Conservation (phyloP, 371 early-diverging fungal genomes). For the Synchytrium microbalum region DNA sequence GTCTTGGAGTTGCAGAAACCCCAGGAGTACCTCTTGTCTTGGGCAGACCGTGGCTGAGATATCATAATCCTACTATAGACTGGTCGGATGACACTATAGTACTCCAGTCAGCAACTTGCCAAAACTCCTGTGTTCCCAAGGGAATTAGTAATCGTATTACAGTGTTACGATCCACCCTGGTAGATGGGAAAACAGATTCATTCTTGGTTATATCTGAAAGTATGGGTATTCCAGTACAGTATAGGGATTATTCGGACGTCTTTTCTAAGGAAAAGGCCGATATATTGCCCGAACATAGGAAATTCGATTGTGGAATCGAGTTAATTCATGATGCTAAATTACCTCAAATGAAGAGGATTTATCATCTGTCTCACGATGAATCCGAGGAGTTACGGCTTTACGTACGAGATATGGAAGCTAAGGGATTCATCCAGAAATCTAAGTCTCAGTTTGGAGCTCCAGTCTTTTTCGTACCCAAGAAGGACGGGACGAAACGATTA, state of each 20-base stretch:
- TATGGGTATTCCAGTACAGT: neutral
- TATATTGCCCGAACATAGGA: neutral
- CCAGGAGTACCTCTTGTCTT: neutral
- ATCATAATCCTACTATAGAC: neutral
- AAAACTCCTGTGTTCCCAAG: no score
- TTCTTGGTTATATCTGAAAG: neutral
- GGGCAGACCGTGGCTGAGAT: neutral
- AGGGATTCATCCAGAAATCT: constrained; percentile 1
- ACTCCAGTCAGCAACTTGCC: neutral
- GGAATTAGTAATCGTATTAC: neutral
- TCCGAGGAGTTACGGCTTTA: neutral
- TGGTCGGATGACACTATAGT: neutral
- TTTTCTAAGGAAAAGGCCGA: neutral
- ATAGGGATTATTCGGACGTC: neutral
- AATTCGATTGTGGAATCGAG: neutral
- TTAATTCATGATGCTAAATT: neutral
- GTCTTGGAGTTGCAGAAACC: neutral
- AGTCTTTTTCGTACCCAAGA: constrained; percentile 15
- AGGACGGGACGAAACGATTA: neutral
- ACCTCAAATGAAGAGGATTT: neutral
- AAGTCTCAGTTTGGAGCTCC: constrained; percentile 13
- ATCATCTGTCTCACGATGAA: constrained; percentile 1
- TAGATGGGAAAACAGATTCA: neutral
- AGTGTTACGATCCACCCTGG: neutral
- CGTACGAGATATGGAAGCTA: neutral